Evolutionary conservation across 805 yeast genomes (phyloP), one percentile per base, ranked within the genome.

Genomic region (Candida nemodendra): DNA sequence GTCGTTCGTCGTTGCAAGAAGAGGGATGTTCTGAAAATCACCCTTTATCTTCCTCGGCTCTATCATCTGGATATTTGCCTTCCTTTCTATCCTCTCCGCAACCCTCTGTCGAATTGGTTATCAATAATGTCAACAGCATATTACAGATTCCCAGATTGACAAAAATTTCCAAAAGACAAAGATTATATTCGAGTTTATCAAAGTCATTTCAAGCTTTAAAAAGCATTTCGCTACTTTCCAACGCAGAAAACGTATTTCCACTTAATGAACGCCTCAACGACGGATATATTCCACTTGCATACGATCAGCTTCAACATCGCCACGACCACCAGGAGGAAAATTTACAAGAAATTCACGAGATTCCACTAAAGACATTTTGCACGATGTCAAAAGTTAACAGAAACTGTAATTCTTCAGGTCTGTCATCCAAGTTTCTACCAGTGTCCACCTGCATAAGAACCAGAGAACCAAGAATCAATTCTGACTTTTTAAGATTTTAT

Each of bases 401-500:
- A 17, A 5, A 16, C 31, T 16, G 12, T 24, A 3, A 27, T 25
- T 22, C 37, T 22, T 18, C 31, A 21, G 17, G 18, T 15, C 18
- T 9, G 12, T n/a, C 17, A 15, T 13, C 24, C 15, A 36, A 18
- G 18, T 28, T 25, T 15, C 18, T 22, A 13, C 11, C 7, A 8
- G 12, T 14, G 13, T 30, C 11, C 17, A 18, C 32, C 6, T 26
- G 27, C 5, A 9, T 27, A 4, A 47, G 47, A 27, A 21, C 48
- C 17, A 60, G 81, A 41, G 81, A 76, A 41, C 67, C 71, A 24
- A 62, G 82, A 38, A 64, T 76, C 30, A 78, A 78, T 50, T 59
- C 76, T 6, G 57, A 59, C 22, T 77, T 77, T 41, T 54, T 78
- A 17, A 57, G 72, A 37, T 57, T 73, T 25, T 76, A 75, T 44